These are phyloP conservation scores for Candida albicans DNA, from an alignment of 1,139 yeast genomes.

Conservation along the genomic window DNA sequence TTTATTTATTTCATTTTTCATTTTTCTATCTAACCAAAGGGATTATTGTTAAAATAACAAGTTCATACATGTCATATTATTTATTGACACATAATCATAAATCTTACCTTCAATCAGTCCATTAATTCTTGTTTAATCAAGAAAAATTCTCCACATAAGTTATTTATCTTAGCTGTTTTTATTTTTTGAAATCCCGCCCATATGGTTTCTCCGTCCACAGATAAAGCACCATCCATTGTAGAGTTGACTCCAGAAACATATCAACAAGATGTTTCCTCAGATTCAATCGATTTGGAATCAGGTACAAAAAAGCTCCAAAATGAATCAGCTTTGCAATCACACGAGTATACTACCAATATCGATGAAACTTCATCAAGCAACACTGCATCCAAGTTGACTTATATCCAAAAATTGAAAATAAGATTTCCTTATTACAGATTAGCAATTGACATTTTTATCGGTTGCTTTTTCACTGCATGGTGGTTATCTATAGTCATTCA, in stretches of 20 bases:
- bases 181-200: neutral
- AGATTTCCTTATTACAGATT: slow-evolving; percentile 25
- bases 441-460: slow-evolving; percentile 32
- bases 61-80: slow-evolving; percentile 13
- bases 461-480: slow-evolving; percentile 62
- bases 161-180: neutral
- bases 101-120: slow-evolving; percentile 17
- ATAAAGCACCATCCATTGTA: slow-evolving; percentile 3
- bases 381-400: neutral
- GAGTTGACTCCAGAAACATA: slow-evolving; percentile 4
- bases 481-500: slow-evolving; percentile 63
- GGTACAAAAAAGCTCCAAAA: slow-evolving; percentile 4
- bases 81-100: slow-evolving; percentile 15
- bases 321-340: slow-evolving; percentile 3
- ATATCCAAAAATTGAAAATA: slow-evolving; percentile 18
- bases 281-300: slow-evolving; percentile 6
- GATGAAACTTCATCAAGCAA: slow-evolving; percentile 2
- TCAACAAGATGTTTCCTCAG: neutral
- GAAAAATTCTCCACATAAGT: neutral
- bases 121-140: slow-evolving; percentile 6
- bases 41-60: neutral
- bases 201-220: neutral
- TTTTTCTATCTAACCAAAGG: neutral
- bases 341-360: slow-evolving; percentile 6
- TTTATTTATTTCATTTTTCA: neutral